These are phyloP conservation scores for Candida nonsorbophila DNA, from an alignment of 805 yeast genomes.

Conservation along the genomic window DNA sequence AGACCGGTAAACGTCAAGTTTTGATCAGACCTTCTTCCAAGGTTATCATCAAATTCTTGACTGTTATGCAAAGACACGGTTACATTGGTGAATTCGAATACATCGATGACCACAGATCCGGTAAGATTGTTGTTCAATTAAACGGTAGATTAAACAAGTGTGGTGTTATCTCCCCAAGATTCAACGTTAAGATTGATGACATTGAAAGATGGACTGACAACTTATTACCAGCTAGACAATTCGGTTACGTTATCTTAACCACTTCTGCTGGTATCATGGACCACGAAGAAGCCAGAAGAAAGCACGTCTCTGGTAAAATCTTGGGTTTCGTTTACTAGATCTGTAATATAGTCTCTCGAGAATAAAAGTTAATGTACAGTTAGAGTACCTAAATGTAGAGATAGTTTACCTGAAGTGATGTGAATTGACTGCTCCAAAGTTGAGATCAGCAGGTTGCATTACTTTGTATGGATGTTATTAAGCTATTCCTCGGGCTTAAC, in stretches of 20 bases:
- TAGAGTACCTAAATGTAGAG: no score
- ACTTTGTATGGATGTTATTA: no score
- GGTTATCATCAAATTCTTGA: slow-evolving; percentile 94
- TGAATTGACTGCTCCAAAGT: no score
- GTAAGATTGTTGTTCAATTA: slow-evolving; percentile 92
- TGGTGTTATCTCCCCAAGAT: slow-evolving; percentile 98
- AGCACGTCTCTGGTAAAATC: slow-evolving; percentile 98
- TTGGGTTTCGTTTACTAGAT: slow-evolving; percentile 92
- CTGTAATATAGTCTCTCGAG: not conserved
- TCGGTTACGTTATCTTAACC: slow-evolving; percentile 96
- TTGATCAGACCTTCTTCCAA: slow-evolving; percentile 97
- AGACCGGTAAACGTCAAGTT: slow-evolving; percentile 98
- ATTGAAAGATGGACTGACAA: slow-evolving; percentile 98
- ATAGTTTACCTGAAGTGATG: no score
- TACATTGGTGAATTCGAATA: slow-evolving; percentile 98
- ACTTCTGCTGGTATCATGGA: slow-evolving; percentile 99
- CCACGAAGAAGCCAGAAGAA: slow-evolving; percentile 99
- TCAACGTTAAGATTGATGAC: slow-evolving; percentile 92
- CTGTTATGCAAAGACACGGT: slow-evolving; percentile 97
- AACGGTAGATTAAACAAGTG: slow-evolving; percentile 98
- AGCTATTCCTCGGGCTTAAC: no score
- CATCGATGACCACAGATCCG: slow-evolving; percentile 98
- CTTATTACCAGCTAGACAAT: slow-evolving; percentile 98
- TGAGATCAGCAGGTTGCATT: no score
- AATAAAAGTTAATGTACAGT: slow-evolving; percentile 1